Evolutionary conservation across 768 basidiomycete species (phyloP).

Genomic region (Lactarius sp.): DNA sequence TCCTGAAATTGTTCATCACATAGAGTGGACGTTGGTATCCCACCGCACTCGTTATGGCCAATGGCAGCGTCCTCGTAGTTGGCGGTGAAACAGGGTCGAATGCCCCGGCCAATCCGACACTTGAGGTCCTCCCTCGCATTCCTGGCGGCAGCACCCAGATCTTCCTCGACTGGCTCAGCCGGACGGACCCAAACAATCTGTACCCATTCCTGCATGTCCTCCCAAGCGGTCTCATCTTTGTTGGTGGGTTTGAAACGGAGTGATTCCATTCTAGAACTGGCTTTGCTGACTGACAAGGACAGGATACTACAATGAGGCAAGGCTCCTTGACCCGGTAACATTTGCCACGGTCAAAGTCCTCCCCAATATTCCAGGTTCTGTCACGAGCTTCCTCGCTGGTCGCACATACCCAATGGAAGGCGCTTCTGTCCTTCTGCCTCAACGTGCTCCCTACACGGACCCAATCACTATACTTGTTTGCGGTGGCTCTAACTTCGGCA

Average conservation of each 20-base stretch:
- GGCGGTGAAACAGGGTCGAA: slow-evolving; percentile 75
- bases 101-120: slow-evolving; percentile 48
- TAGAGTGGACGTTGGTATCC: slow-evolving; percentile 72
- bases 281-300: neutral
- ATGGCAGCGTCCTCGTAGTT: slow-evolving; percentile 68
- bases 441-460: slow-evolving; percentile 67
- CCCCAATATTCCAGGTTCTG: slow-evolving; percentile 72
- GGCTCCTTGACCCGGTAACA: slow-evolving; percentile 61
- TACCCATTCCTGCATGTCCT: slow-evolving; percentile 75
- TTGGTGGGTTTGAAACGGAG: slow-evolving; percentile 44
- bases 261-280: neutral
- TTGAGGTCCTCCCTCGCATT: slow-evolving; percentile 68
- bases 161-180: slow-evolving; percentile 58
- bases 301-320: slow-evolving; percentile 77
- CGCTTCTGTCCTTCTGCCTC: slow-evolving; percentile 63
- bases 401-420: slow-evolving; percentile 79
- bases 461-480: slow-evolving; percentile 67
- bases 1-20: neutral
- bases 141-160: slow-evolving; percentile 56
- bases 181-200: slow-evolving; percentile 76
- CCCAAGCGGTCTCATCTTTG: slow-evolving; percentile 64
- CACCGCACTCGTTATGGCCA: slow-evolving; percentile 61
- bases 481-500: slow-evolving; percentile 63
- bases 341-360: slow-evolving; percentile 55
- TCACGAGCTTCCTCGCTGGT: slow-evolving; percentile 66